Base-by-base conservation (phyloP, 768 basidiomycete genomes). In the Amanita molliuscula region DNA sequence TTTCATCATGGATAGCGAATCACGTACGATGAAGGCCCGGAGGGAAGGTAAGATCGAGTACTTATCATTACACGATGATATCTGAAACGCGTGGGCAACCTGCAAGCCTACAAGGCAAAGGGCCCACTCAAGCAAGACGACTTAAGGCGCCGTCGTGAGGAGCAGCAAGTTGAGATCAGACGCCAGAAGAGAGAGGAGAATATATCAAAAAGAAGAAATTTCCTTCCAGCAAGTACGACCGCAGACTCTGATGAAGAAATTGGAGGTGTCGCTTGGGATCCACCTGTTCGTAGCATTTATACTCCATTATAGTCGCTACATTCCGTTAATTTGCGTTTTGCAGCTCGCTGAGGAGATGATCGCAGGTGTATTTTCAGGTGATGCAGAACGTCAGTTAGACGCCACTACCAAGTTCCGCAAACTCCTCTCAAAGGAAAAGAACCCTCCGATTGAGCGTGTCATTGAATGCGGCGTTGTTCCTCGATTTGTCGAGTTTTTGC, bases 381-480 rank as follows among this genome's bases (percentile, higher is more conserved):
- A 94, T 65, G 73, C 84, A 26, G 91, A 96, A 52, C 84, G 81
- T 59, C 96, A 99, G 68, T 74, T 95, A 53, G 94, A 97, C 66
- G 88, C 95, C 63, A 98, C 96, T 15, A 97, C 91, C 62, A 95
- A 89, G 70, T 98, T 98, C 77, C 85, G 96, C 61, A 99, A 97
- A 71, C 78, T 99, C 35, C 80, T 99, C 55, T 97, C 94, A 57
- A 99, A 99, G 72, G 96, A 99, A 73, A 95, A 94, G 75, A 99
- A 97, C 65, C 96, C 96, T 42, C 96, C 95, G 16, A 99, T 99
- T 64, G 96, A 99, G 66, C 82, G 84, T 65, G 96, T 99, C 58
- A 98, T 95, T 65, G 90, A 93, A 59, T 96, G 93, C 67, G 88
- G 91, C 51, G 96, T 99, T 36, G 91, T 99, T 34, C 88, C 91